Evolutionary conservation across 169 alveolate genomes (phyloP), one percentile per base, ranked within the genome.

Genomic region (Plasmodium sp.): DNA sequence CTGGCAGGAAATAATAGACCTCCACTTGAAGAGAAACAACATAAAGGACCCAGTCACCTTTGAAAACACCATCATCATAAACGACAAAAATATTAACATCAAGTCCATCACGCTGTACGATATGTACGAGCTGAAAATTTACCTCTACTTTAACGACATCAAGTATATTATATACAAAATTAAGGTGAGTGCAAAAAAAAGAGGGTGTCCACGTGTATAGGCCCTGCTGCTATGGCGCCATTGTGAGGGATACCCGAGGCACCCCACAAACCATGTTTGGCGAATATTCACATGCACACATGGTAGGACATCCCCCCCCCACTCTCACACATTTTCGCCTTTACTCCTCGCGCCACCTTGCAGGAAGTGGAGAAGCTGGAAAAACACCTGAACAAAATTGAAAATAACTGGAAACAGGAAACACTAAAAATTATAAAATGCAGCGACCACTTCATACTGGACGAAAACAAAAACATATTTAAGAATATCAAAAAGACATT

Each of bases 331-430:
- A 18, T 75, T n/a, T 75, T 75, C 45, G 0, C 83, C 27, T 75
- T 75, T 36, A 2, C 9, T n/a, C 14, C 48, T 10, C 41, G 48
- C 39, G 4, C 34, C 56, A 83, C 18, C 16, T n/a, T 79, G 39
- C 36, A 90, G 94, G 94, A 90, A 90, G 94, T 90, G 6, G 94
- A 90, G 72, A 90, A 90, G 73, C 33, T 90, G 31, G 94, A 90
- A 80, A 90, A 90, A 79, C 27, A 72, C 36, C 45, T 90, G 18
- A 90, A 80, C 54, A 67, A 90, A 58, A 90, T 90, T 62, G 94
- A 90, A 79, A 90, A 90, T 18, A 62, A 62, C 5, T 90, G 94
- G 94, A 90, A 90, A 27, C 90, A 79, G 22, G 94, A 90, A 80
- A 45, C 94, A 2, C 72, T 90, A 27, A 90, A 80, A 90, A 80